Conservation (phyloP, 164 flowering plant species). For the Houttuynia cordata region DNA sequence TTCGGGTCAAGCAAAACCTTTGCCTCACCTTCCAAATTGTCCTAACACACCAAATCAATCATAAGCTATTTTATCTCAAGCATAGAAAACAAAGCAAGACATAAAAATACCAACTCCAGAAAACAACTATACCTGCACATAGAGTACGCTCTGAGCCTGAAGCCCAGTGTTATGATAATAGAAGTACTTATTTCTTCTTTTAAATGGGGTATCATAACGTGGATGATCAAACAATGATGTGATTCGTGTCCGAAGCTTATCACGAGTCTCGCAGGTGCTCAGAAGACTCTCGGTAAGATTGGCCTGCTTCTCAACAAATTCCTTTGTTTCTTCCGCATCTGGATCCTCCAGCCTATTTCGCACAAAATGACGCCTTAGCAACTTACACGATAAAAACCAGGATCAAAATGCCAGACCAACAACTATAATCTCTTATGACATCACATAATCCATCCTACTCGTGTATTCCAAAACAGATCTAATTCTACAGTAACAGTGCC, state of each 20-base stretch:
- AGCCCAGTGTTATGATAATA: constrained; percentile 92
- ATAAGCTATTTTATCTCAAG: not conserved
- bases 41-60: constrained; percentile 24
- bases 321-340: constrained; percentile 75
- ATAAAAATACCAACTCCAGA: not conserved
- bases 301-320: constrained; percentile 83
- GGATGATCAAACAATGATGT: constrained; percentile 72
- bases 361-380: too few species aligned
- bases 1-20: constrained; percentile 95
- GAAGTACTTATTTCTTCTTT: constrained; percentile 64
- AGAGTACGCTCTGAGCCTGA: constrained; percentile 83
- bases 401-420: too few species aligned
- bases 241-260: constrained; percentile 52
- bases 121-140: constrained; percentile 52
- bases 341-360: constrained; percentile 77
- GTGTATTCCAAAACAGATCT: too few species aligned
- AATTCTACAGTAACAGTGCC: too few species aligned
- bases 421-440: too few species aligned
- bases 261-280: constrained; percentile 54
- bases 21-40: constrained; percentile 66
- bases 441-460: too few species aligned
- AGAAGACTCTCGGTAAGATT: constrained; percentile 55
- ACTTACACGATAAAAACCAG: too few species aligned
- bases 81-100: constrained; percentile 1
- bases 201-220: constrained; percentile 61